phyloP scores from a whole-genome alignment of 2,329 filamentous ascomycete genomes.

The Fusarium sp. region DNA sequence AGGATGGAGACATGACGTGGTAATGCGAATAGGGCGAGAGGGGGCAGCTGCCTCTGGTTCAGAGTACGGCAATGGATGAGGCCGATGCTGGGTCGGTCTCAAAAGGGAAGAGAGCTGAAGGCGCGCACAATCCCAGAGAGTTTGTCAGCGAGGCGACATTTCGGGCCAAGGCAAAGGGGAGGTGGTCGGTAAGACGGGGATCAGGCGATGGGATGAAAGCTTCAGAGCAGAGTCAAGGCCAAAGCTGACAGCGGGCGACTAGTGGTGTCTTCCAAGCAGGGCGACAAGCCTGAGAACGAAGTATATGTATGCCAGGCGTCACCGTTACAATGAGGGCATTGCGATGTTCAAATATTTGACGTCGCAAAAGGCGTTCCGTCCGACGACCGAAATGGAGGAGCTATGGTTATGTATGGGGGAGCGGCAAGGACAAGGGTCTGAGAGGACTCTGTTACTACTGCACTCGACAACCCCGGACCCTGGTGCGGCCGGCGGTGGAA shows the following conservation, averaged over 20 bases:
- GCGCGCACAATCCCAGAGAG: slow-evolving; percentile 14
- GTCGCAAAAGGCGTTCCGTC: slow-evolving; percentile 31
- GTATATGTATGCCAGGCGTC: slow-evolving; percentile 8
- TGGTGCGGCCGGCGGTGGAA: slow-evolving; percentile 37
- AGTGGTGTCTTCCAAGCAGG: background rate
- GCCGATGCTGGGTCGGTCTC: background rate
- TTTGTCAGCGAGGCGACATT: slow-evolving; percentile 38
- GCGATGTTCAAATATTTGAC: slow-evolving; percentile 18
- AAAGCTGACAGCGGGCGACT: background rate
- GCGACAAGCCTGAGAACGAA: background rate
- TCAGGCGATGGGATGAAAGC: slow-evolving; percentile 30
- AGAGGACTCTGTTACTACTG: slow-evolving; percentile 20
- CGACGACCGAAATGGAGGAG: slow-evolving; percentile 38
- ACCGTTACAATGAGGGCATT: slow-evolving; percentile 16
- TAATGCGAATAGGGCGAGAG: slow-evolving; percentile 37
- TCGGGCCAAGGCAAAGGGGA: slow-evolving; percentile 22
- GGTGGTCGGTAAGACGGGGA: slow-evolving; percentile 21
- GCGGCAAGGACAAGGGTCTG: slow-evolving; percentile 35
- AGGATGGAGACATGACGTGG: slow-evolving; percentile 64
- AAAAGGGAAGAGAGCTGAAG: slow-evolving; percentile 3
- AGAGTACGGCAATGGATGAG: slow-evolving; percentile 4
- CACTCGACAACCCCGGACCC: slow-evolving; percentile 40
- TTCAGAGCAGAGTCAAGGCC: slow-evolving; percentile 15
- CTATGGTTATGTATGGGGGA: slow-evolving; percentile 44
- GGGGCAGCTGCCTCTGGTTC: slow-evolving; percentile 15